phyloP scores from a whole-genome alignment of 163 green algal species.

The Scenedesmus sp. region DNA sequence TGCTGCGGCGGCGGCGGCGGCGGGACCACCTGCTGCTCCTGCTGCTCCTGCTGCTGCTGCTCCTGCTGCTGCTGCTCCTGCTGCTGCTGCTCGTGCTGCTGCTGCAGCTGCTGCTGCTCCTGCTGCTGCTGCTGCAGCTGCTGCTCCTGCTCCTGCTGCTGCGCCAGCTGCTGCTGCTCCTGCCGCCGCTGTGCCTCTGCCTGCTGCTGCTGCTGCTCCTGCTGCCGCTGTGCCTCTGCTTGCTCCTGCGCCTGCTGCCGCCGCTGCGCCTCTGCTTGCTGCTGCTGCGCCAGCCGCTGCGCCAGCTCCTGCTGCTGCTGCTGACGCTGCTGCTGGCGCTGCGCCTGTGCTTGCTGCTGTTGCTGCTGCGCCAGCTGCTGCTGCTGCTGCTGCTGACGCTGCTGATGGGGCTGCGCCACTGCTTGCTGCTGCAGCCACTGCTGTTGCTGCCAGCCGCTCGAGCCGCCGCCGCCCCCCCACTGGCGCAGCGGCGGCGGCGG shows the following conservation, averaged over 20 bases:
- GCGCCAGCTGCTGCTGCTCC: no score
- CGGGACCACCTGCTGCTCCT: neutral
- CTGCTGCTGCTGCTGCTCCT: slow-evolving; percentile 17
- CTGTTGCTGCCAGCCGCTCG: no score
- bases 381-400: neutral
- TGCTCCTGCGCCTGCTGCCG: neutral
- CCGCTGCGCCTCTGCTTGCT: neutral
- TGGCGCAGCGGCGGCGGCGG: no score
- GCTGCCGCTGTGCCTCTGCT: neutral
- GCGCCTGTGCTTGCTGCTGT: neutral
- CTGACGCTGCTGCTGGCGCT: neutral
- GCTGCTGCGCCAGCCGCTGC: slow-evolving; percentile 6
- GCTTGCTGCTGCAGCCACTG: neutral
- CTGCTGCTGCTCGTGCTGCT: neutral
- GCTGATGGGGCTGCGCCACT: neutral
- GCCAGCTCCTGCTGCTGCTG: neutral
- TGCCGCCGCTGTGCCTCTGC: no score
- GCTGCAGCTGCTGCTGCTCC: neutral
- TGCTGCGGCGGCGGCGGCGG: neutral
- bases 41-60: neutral
- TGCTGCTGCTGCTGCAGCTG: neutral
- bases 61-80: slow-evolving; percentile 11
- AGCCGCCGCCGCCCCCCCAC: no score
- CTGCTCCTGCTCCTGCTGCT: no score
- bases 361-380: neutral